Conservation (phyloP, 192 early-diverging fungal species). For the Coemansia sp. region DNA sequence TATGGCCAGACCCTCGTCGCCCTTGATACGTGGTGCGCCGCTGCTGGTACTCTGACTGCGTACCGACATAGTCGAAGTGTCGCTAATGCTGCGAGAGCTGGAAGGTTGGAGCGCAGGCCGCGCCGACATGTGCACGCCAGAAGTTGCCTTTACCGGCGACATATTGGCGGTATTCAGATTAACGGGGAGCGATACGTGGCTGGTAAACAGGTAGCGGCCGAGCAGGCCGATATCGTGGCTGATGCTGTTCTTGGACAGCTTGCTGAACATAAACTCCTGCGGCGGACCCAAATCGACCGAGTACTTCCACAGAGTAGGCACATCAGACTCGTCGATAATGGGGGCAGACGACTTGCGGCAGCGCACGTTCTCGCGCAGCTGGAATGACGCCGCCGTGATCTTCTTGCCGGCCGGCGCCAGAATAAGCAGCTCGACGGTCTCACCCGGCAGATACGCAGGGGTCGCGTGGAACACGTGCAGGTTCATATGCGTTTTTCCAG, state of each 20-base stretch:
- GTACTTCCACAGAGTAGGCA: slow-evolving; percentile 51
- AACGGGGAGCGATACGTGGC: slow-evolving; percentile 7
- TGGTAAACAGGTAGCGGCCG: slow-evolving; percentile 41
- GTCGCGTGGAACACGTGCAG: slow-evolving; percentile 48
- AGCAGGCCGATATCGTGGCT: slow-evolving; percentile 49
- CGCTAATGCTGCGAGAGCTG: slow-evolving; percentile 20
- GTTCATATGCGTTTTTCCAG: slow-evolving; percentile 32
- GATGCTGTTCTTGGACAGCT: slow-evolving; percentile 38
- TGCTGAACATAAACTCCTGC: slow-evolving; percentile 36
- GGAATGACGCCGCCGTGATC: slow-evolving; percentile 35
- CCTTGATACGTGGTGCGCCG: slow-evolving; percentile 6
- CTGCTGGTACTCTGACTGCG: background rate
- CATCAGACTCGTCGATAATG: slow-evolving; percentile 53
- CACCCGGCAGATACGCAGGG: slow-evolving; percentile 40
- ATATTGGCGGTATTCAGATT: background rate
- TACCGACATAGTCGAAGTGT: slow-evolving; percentile 10
- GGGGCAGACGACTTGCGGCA: slow-evolving; percentile 53
- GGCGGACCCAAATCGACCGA: slow-evolving; percentile 33
- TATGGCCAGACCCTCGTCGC: slow-evolving; percentile 31
- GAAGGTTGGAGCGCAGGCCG: too few relatives aligned
- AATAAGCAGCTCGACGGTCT: slow-evolving; percentile 46
- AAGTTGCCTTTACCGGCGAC: background rate
- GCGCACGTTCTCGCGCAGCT: slow-evolving; percentile 47
- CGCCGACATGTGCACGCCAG: background rate
- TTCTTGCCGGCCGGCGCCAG: slow-evolving; percentile 39